phyloP scores from a whole-genome alignment of 768 basidiomycete species.

The Rhizopogon rudus region DNA sequence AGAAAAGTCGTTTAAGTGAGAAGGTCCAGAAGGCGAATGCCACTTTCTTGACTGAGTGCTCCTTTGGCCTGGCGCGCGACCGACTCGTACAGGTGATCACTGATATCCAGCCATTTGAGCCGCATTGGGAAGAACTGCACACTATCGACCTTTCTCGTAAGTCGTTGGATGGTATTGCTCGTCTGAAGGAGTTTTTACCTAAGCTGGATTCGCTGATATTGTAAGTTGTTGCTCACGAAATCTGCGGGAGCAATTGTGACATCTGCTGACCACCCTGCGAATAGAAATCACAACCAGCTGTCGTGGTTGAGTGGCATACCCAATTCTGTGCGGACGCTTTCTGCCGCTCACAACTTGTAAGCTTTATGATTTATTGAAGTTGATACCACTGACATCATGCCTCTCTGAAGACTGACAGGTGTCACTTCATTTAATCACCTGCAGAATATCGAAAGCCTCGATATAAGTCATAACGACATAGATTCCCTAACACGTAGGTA shows the following conservation, averaged over 20 bases:
- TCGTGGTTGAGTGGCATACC: conserved; percentile 82
- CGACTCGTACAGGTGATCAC: conserved; percentile 88
- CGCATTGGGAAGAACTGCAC: conserved; percentile 83
- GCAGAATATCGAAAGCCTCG: conserved; percentile 79
- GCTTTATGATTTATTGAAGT: conserved; percentile 7
- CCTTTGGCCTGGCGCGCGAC: conserved; percentile 93
- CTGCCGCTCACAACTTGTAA: conserved; percentile 71
- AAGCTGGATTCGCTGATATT: conserved; percentile 67
- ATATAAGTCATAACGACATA: conserved; percentile 87
- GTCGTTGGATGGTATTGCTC: conserved; percentile 57
- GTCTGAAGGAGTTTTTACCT: conserved; percentile 88
- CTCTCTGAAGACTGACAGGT: conserved; percentile 62
- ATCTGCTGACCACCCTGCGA: conserved; percentile 12
- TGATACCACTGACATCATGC: conserved; percentile 12
- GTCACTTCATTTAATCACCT: conserved; percentile 89
- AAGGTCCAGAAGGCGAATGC: conserved; percentile 36
- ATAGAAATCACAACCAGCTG: conserved; percentile 68
- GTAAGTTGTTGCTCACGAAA: conserved; percentile 42
- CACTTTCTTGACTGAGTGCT: conserved; percentile 92
- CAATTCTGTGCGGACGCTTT: conserved; percentile 65
- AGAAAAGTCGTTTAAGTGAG: conserved; percentile 31
- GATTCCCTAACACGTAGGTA: conserved; percentile 83
- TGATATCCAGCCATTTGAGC: conserved; percentile 91
- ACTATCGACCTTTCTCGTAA: conserved; percentile 67
- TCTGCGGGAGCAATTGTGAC: conserved; percentile 1